Evolutionary conservation across 495 filamentous ascomycete genomes (phyloP), one percentile per base, ranked within the genome.

Genomic region (Daldinia grandis): DNA sequence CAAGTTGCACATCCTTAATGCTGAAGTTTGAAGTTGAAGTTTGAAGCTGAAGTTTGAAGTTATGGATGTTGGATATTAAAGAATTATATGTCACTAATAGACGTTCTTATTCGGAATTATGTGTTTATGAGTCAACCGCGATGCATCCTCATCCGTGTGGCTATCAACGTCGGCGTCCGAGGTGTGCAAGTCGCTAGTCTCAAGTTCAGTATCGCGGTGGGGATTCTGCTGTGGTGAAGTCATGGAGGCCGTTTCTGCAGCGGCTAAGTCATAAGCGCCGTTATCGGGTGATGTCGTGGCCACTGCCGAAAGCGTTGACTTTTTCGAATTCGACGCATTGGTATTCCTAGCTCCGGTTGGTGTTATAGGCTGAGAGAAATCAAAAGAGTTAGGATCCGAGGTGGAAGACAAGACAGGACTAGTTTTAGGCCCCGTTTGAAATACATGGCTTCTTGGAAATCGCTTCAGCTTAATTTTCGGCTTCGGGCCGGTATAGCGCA

Each of bases 311-410:
- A 58, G 64, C 14, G 53, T 38, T 3, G 64, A 47, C 40, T 50
- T 69, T 54, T 55, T 69, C 15, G 35, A 31, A 7, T 5, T 14
- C 10, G 37, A 2, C 12, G 33, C 42, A 30, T 57, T 62, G 6
- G 60, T 27, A 33, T 31, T 49, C 12, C 19, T 59, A 10, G 33
- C 28, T 6, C 40, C 62, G 2, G 68, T 53, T 9, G 76, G 74
- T 14, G 79, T 74, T 55, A 77, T 7, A 1, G 78, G 75, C 35
- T 67, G 72, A 25, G 78, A 76, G 49, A 82, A 81, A 64, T 80
- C 76, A 58, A 79, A 78, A 9, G 69, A 71, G 40, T 54, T 44
- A 6, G 61, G 55, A 21, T 76, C 69, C 1, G 62, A 73, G 51
- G 66, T 62, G 12, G 66, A 72, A 44, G 67, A 56, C 15, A 56